Evolutionary conservation across 192 early-diverging fungal species (phyloP), one percentile per base, ranked within the genome.

Genomic region (Lunasporangiospora selenospora): DNA sequence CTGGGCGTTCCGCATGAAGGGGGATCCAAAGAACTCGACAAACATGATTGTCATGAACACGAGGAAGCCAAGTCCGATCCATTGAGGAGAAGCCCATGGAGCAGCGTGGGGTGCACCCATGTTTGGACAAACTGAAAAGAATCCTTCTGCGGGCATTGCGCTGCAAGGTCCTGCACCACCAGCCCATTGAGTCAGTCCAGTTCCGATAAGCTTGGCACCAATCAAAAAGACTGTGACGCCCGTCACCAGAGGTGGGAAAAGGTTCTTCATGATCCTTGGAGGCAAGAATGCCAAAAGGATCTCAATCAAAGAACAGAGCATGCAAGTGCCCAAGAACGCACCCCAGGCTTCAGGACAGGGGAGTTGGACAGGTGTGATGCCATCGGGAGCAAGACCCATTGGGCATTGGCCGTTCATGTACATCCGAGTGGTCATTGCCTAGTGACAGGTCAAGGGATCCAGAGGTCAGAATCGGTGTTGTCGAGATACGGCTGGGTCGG

Each of bases 271-370:
- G 33, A 63, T 60, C 53, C 61, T 69, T 2, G 78, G 79, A 31
- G 83, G 83, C 3, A 85, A 53, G 53, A 82, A 83, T 26, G 73
- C 62, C 32, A 85, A 64, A 2, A 60, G 56, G 23, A 84, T 77
- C 33, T 80, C 80, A 29, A 85, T 75, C 13, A 80, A 53, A 10
- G 76, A 65, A 42, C 83, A 81, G 3, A 81, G 57, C 81, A 83
- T 80, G 19, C 70, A 77, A 1, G 83, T 84, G n/a, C 83, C 83
- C 10, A 84, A 40, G 45, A 84, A 67, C 2, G 83, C 83, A 15
- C 83, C 83, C 80, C 76, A 80, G 13, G 78, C 82, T 15, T 84
- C 40, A 24, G 70, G 82, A 51, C 83, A 84, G 13, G 83, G 77
- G 2, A 75, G 47, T 19, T 81, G 66, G 2, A 65, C 51, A 27